phyloP scores from a whole-genome alignment of 345 rosid genomes.

The Eucalyptus caleyi region DNA sequence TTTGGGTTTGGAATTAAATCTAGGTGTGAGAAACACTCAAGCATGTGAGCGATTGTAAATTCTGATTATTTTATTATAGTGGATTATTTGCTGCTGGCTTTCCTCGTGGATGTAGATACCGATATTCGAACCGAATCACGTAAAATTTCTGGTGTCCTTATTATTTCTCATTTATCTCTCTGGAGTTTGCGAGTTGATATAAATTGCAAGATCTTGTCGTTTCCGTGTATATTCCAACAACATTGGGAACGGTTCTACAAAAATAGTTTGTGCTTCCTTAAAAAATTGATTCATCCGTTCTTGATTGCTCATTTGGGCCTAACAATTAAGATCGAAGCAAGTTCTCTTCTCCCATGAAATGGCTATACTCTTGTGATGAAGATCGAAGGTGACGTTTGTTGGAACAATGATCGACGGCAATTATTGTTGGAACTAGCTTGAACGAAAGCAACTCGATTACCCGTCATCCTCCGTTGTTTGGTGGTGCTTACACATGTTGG shows the following conservation, averaged over 20 bases:
- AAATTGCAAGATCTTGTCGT: too few species aligned
- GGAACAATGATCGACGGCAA: not conserved
- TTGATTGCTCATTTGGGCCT: not conserved
- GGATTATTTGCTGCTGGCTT: fast-evolving
- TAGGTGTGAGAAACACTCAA: too few species aligned
- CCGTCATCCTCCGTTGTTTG: not conserved
- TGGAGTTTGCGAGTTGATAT: too few species aligned
- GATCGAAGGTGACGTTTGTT: too few species aligned
- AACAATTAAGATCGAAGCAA: not conserved
- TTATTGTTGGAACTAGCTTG: not conserved
- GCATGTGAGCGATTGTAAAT: fast-evolving
- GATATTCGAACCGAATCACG: fast-evolving
- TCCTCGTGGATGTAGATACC: fast-evolving
- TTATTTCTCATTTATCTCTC: too few species aligned
- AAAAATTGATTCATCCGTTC: not conserved
- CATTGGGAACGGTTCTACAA: too few species aligned
- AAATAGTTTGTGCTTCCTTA: too few species aligned
- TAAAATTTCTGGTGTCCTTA: too few species aligned
- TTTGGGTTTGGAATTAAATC: fast-evolving
- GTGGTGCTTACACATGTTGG: not conserved
- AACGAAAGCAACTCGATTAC: not conserved
- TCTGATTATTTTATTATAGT: fast-evolving
- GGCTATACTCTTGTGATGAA: not conserved
- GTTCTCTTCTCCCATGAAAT: not conserved
- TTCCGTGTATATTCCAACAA: too few species aligned